Evolutionary conservation across 2,329 filamentous ascomycete species (phyloP).

Genomic region (Talaromyces marneffei): DNA sequence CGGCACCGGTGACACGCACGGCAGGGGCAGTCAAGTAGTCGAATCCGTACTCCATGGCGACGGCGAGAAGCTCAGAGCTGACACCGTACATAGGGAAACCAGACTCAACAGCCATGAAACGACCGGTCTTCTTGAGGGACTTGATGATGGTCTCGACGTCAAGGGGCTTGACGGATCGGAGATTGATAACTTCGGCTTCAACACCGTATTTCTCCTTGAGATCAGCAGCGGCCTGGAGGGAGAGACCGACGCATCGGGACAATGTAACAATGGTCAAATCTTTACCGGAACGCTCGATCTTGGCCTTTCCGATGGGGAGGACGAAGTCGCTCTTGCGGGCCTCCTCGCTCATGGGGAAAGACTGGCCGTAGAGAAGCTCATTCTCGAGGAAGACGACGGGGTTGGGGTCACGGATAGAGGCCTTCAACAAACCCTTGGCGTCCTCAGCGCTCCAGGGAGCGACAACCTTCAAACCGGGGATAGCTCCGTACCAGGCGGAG

Average conservation of each 20-base stretch:
- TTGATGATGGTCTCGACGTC: slow-evolving; percentile 93
- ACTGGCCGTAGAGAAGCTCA: slow-evolving; percentile 82
- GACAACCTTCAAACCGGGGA: slow-evolving; percentile 95
- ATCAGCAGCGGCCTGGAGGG: slow-evolving; percentile 77
- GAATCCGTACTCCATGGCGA: slow-evolving; percentile 96
- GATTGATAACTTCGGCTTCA: slow-evolving; percentile 94
- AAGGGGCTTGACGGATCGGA: slow-evolving; percentile 93
- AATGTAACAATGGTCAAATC: slow-evolving; percentile 93
- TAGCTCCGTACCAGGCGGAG: slow-evolving; percentile 96
- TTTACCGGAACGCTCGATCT: slow-evolving; percentile 94
- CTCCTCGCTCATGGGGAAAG: slow-evolving; percentile 95
- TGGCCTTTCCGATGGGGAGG: slow-evolving; percentile 95
- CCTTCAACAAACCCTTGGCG: slow-evolving; percentile 96
- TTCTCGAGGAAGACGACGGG: slow-evolving; percentile 88
- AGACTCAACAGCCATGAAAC: slow-evolving; percentile 85
- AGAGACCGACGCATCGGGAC: slow-evolving; percentile 92
- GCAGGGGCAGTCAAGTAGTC: slow-evolving; percentile 95
- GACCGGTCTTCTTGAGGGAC: slow-evolving; percentile 97
- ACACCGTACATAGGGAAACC: slow-evolving; percentile 96
- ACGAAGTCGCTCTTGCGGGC: slow-evolving; percentile 96
- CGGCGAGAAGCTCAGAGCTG: slow-evolving; percentile 82
- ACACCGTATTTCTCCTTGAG: slow-evolving; percentile 96
- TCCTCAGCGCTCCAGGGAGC: slow-evolving; percentile 95
- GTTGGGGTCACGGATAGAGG: slow-evolving; percentile 96
- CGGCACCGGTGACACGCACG: slow-evolving; percentile 88